Evolutionary conservation across 2,329 filamentous ascomycete species (phyloP).

Genomic region (Periconia sp.): DNA sequence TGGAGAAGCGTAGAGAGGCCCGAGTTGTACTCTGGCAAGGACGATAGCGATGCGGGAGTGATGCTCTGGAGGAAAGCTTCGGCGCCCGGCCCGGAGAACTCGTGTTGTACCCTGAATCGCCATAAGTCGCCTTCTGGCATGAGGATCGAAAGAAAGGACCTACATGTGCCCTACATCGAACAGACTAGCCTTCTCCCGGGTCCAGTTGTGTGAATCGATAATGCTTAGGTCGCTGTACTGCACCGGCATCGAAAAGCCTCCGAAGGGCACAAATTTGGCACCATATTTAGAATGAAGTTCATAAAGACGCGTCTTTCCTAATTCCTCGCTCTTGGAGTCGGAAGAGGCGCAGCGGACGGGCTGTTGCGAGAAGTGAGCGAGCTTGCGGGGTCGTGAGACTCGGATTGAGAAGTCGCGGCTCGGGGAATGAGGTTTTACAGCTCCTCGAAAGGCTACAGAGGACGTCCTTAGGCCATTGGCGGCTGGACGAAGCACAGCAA

Average conservation of each 20-base stretch:
- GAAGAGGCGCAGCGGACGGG: conserved; percentile 38
- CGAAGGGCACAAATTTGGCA: conserved; percentile 97
- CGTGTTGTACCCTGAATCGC: conserved; percentile 72
- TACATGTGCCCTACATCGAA: conserved; percentile 99
- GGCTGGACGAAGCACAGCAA: conserved; percentile 28
- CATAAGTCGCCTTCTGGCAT: background rate
- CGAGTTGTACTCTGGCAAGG: conserved; percentile 70
- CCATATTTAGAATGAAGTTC: conserved; percentile 78
- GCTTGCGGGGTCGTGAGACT: conserved; percentile 33
- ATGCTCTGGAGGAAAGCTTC: conserved; percentile 81
- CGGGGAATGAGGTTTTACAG: conserved; percentile 17
- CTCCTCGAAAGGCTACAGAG: conserved; percentile 17
- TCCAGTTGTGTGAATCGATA: conserved; percentile 86
- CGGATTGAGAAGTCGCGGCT: conserved; percentile 21
- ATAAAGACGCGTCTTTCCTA: conserved; percentile 74
- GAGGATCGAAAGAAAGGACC: conserved; percentile 18
- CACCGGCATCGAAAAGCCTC: conserved; percentile 90
- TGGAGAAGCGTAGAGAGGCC: conserved; percentile 86
- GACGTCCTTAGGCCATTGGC: conserved; percentile 28
- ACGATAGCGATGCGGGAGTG: conserved; percentile 75
- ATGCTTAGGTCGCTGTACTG: conserved; percentile 82
- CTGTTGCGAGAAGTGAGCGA: conserved; percentile 18
- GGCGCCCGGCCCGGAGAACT: conserved; percentile 80
- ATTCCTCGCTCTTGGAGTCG: conserved; percentile 26
- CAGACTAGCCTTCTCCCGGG: conserved; percentile 82